A percentile compares a stretch with the other conserved stretches of the same genome.
These are phyloP conservation scores for Aspergillus japonicus DNA, from an alignment of 2,329 filamentous ascomycete genomes.

Conservation along the genomic window DNA sequence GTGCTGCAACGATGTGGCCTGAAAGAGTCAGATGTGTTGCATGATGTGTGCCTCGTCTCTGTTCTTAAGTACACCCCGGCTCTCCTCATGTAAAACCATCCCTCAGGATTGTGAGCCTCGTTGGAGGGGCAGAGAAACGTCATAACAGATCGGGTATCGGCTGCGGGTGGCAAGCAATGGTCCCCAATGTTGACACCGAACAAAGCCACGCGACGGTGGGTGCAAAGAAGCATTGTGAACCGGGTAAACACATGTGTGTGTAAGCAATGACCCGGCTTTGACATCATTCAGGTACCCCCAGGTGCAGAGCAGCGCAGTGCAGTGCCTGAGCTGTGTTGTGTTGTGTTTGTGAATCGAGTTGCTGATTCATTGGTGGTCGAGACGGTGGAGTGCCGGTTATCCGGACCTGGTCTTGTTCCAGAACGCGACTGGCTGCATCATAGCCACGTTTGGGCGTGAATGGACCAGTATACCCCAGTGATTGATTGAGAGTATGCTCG, in stretches of 20 bases:
- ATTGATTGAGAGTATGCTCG: background rate
- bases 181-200: background rate
- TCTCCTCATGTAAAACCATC: background rate
- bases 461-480: background rate
- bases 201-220: background rate
- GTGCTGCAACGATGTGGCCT: background rate
- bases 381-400: background rate
- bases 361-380: background rate
- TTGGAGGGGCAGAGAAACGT: background rate
- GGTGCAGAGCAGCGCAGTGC: background rate
- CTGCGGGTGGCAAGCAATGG: background rate
- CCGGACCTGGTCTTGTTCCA: background rate
- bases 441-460: background rate
- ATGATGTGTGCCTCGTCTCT: background rate
- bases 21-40: background rate
- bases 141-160: background rate
- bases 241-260: background rate
- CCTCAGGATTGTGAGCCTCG: background rate
- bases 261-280: background rate
- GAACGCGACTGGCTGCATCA: background rate
- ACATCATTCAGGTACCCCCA: background rate
- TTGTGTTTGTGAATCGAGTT: background rate
- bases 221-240: background rate
- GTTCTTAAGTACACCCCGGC: background rate
- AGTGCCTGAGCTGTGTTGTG: background rate